Evolutionary conservation across 345 rosid species (phyloP).

Genomic region (Dipteronia dyeriana): DNA sequence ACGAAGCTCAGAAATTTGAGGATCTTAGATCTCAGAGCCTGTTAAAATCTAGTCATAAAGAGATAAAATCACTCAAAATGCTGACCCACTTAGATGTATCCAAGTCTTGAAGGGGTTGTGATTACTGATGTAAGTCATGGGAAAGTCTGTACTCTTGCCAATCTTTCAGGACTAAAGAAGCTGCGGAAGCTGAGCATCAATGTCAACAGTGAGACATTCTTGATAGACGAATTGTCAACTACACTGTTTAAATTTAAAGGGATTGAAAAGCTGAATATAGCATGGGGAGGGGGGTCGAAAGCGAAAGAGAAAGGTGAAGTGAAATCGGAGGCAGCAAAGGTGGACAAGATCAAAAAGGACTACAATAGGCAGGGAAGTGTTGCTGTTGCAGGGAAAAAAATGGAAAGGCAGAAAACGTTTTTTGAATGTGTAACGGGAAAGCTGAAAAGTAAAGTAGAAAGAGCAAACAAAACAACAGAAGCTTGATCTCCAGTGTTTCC

Average conservation of each 20-base stretch:
- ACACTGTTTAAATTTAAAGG: not conserved
- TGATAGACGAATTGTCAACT: not conserved
- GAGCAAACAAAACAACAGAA: not conserved
- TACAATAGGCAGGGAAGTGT: too few relatives aligned
- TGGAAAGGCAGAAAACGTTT: too few relatives aligned
- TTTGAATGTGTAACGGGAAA: not conserved
- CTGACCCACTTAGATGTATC: constrained; percentile 51
- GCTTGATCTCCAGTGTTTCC: constrained; percentile 25
- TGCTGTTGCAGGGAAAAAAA: too few relatives aligned
- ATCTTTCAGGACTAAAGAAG: constrained; percentile 21
- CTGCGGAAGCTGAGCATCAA: constrained; percentile 46
- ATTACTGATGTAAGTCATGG: constrained; percentile 27
- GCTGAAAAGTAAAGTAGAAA: not conserved
- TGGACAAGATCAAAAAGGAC: too few relatives aligned
- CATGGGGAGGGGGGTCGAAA: not conserved
- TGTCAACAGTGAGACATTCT: constrained; percentile 14
- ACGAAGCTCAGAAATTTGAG: constrained; percentile 36
- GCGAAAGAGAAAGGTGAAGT: too few relatives aligned
- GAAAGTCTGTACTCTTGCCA: constrained; percentile 14
- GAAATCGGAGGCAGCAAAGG: too few relatives aligned
- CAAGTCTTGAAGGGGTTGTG: constrained; percentile 65
- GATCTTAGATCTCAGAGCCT: constrained; percentile 59
- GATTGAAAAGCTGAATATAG: not conserved
- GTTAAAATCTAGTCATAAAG: constrained; percentile 51
- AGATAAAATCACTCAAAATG: constrained; percentile 39